Evolutionary conservation across 371 early-diverging fungal genomes (phyloP).

Genomic region (Mucor plumbeus): DNA sequence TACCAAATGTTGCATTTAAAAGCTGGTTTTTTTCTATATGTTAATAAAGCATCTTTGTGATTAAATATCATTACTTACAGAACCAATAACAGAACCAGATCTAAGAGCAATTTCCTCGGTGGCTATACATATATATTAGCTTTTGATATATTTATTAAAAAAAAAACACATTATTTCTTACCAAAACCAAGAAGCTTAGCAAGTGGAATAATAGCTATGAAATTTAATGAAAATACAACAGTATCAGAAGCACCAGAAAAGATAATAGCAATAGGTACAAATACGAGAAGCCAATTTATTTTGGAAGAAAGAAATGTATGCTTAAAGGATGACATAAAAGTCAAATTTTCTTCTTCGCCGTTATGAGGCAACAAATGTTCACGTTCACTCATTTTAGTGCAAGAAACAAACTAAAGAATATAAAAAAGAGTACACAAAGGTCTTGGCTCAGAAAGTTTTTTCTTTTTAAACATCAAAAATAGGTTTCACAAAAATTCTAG

Average conservation of each 20-base stretch:
- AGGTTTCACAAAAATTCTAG: neutral
- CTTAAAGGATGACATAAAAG: conserved; percentile 47
- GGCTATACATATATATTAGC: conserved; percentile 21
- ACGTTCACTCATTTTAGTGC: conserved; percentile 34
- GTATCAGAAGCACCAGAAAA: conserved; percentile 42
- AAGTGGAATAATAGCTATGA: conserved; percentile 91
- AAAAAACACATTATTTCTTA: conserved; percentile 13
- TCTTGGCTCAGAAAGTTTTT: neutral
- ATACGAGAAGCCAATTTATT: conserved; percentile 71
- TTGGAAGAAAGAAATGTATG: conserved; percentile 44
- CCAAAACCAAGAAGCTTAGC: conserved; percentile 72
- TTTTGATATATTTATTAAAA: neutral
- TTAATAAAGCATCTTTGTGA: neutral
- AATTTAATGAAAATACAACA: conserved; percentile 84
- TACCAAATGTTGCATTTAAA: conserved; percentile 60
- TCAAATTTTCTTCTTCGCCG: conserved; percentile 21
- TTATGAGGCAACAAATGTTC: conserved; percentile 33
- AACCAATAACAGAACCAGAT: conserved; percentile 43
- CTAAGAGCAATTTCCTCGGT: conserved; percentile 45
- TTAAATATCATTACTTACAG: conserved; percentile 25
- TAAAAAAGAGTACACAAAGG: conserved; percentile 2
- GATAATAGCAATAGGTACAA: conserved; percentile 84
- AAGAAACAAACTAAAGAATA: neutral
- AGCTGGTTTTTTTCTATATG: conserved; percentile 16
- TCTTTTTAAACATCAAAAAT: neutral